Percentiles rank a stretch among this genome's conserved stretches.
Conservation (phyloP, 2,329 filamentous ascomycete genomes). For the Ophiostoma pallidulum region DNA sequence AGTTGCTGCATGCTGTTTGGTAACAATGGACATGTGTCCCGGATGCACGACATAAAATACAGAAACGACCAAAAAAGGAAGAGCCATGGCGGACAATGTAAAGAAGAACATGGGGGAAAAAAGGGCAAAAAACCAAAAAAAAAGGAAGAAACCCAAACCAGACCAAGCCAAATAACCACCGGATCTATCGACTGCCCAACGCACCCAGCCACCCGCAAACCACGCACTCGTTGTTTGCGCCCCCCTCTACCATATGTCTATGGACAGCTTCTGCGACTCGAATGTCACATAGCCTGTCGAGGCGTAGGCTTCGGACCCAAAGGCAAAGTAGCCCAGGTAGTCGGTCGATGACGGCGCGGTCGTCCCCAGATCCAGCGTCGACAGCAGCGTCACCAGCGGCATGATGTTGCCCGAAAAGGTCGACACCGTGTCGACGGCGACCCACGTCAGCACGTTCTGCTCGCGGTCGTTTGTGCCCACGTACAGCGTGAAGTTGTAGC, state of each 20-base stretch:
- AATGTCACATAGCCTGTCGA: conserved; percentile 38
- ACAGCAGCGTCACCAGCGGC: conserved; percentile 34
- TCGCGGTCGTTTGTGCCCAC: conserved; percentile 29
- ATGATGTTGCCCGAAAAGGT: conserved; percentile 38
- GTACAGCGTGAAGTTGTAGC: conserved; percentile 35
- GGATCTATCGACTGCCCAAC: too few species aligned
- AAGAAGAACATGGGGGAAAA: background rate
- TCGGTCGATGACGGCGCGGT: conserved; percentile 30
- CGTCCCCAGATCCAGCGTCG: conserved; percentile 24
- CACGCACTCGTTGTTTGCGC: too few species aligned
- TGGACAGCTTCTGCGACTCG: conserved; percentile 29
- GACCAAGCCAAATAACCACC: too few species aligned
- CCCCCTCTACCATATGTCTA: conserved; percentile 23
- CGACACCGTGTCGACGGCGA: conserved; percentile 26
- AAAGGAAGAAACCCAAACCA: background rate
- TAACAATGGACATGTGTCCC: conserved; percentile 1
- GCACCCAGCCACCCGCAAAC: too few species aligned
- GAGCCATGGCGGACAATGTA: too few species aligned
- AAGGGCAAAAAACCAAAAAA: background rate
- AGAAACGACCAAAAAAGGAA: background rate
- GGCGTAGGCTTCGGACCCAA: conserved; percentile 43
- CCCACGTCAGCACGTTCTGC: conserved; percentile 43
- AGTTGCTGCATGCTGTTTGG: conserved; percentile 1
- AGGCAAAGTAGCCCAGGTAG: conserved; percentile 42
- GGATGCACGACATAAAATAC: background rate